Evolutionary conservation across 139 green algal species (phyloP).

Genomic region (Chlorella sp.): DNA sequence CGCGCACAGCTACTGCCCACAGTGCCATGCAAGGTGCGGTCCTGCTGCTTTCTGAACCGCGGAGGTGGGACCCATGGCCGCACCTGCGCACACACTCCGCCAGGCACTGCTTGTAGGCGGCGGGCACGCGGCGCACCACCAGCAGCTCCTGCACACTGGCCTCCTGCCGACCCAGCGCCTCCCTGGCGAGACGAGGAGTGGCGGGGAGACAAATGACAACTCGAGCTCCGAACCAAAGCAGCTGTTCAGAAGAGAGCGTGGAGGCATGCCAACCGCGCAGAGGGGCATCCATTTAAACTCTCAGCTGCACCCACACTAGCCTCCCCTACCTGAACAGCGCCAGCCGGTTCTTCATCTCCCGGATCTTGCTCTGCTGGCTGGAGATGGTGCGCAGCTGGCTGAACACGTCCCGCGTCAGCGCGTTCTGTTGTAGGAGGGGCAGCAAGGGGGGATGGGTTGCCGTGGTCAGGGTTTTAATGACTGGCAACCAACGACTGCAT

Average conservation of each 20-base stretch:
- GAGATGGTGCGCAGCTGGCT: conserved; percentile 81
- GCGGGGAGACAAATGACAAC: too few relatives aligned
- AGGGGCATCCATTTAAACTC: too few relatives aligned
- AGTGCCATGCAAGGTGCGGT: too few relatives aligned
- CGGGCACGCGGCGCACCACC: conserved; percentile 67
- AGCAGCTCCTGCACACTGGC: conserved; percentile 50
- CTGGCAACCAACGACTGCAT: too few relatives aligned
- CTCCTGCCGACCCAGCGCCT: conserved; percentile 38
- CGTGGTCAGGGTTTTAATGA: too few relatives aligned
- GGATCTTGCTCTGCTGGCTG: conserved; percentile 86
- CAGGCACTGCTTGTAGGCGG: conserved; percentile 84
- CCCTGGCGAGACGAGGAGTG: neutral
- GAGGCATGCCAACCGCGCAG: too few relatives aligned
- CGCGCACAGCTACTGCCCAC: neutral
- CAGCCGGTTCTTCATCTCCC: conserved; percentile 86
- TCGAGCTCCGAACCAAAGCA: too few relatives aligned
- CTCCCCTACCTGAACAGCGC: conserved; percentile 60
- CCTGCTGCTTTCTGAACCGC: too few relatives aligned
- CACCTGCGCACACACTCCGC: conserved; percentile 83
- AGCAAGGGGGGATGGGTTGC: too few relatives aligned
- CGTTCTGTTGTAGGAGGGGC: conserved; percentile 58
- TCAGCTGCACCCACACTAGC: neutral
- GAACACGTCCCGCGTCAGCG: conserved; percentile 82
- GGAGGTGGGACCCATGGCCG: too few relatives aligned
- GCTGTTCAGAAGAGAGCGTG: too few relatives aligned